Percentiles rank a stretch among this genome's conserved stretches.
Conservation (phyloP, 2,329 filamentous ascomycete genomes). For the Phyllosticta paracitricarpa region DNA sequence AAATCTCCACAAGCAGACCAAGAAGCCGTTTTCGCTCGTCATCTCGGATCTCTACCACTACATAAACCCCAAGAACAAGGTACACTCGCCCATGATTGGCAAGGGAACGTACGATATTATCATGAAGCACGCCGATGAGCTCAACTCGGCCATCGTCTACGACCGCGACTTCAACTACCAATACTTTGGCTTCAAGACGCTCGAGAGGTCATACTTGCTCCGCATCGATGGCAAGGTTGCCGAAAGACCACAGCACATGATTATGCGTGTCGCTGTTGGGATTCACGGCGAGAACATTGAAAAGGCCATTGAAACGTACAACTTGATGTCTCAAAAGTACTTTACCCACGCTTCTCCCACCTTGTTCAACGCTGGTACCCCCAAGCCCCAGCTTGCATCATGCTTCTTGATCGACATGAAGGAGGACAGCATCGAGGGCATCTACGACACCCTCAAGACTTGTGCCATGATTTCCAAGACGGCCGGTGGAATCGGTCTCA, state of each 20-base stretch:
- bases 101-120: conserved; percentile 82
- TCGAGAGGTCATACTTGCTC: conserved; percentile 94
- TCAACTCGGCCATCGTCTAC: conserved; percentile 98
- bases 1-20: conserved; percentile 99
- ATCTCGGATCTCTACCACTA: conserved; percentile 91
- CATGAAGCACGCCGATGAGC: conserved; percentile 91
- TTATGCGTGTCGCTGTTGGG: conserved; percentile 97
- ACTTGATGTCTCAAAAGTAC: conserved; percentile 97
- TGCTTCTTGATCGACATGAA: conserved; percentile 99
- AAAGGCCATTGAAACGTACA: conserved; percentile 93
- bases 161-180: conserved; percentile 99
- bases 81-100: conserved; percentile 86
- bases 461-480: conserved; percentile 99
- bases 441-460: conserved; percentile 98
- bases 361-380: conserved; percentile 95
- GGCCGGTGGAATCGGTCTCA: conserved; percentile 93
- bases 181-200: conserved; percentile 99
- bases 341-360: conserved; percentile 98
- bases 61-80: conserved; percentile 85
- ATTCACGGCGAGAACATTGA: conserved; percentile 95
- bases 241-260: conserved; percentile 97
- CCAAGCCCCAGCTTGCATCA: conserved; percentile 86
- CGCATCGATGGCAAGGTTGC: conserved; percentile 93
- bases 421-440: conserved; percentile 97
- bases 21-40: conserved; percentile 98